Base-by-base conservation (phyloP, 495 filamentous ascomycete genomes). In the Penicillium herquei region DNA sequence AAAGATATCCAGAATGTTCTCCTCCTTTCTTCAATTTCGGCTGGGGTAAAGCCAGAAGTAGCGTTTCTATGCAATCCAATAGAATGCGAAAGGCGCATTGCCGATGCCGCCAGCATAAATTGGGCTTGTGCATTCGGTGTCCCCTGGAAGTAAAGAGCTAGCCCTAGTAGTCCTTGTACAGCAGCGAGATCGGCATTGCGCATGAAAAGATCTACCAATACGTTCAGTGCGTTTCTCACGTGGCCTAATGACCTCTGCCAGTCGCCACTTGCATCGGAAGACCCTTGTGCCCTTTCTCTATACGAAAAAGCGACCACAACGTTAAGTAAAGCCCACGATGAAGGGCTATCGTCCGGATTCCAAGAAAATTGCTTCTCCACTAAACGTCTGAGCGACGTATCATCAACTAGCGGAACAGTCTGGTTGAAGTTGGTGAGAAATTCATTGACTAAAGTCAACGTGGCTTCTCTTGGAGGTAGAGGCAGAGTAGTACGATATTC, bases 1-100 rank as follows among this genome's bases (percentile, higher is more conserved):
- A 64, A 68, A 8, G 62, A 56, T 3, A 68, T 57, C 62, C 62
- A 68, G 26, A 61, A 65, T 10, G 50, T 56, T 39, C 65, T 37
- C 21, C 56, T 43, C 33, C 65, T 39, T 53, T 65, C 56, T 26
- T 61, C 62, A 4, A 57, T 46, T 46, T 65, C 52, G 21, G 52
- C 32, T 16, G 32, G 16, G 1, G 51, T 47, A 16, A 62, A 14
- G 17, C 56, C 56, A 32, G 31, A 51, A 1, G 49, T 39, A 17
- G 39, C 43, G 7, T 54, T 55, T 9, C 54, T 52, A 44, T 66
- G 63, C 32, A 66, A 44, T 26, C 63, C 60, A n/a, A 66, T 58
- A 26, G 59, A 63, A 6, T 66, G 63, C 0, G 60, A 34, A 9
- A 66, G 47, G 8, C 63, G 60, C 40, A 66, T 57, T 7, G 63